These are phyloP conservation scores for Lyophyllum semitale DNA, from an alignment of 768 basidiomycete genomes.

Conservation along the genomic window DNA sequence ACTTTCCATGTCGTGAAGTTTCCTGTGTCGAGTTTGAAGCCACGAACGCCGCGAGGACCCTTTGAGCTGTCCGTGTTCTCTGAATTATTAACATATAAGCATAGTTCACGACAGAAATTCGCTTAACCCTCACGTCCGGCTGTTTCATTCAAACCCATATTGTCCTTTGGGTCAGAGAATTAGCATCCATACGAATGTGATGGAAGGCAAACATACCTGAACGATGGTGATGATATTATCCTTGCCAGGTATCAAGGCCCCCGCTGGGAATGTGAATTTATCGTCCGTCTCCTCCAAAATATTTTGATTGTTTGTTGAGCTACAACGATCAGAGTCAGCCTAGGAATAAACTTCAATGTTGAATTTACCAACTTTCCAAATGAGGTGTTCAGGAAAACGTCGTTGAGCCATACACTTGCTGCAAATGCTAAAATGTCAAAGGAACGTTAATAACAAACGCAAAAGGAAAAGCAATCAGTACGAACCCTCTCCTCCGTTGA, in stretches of 20 bases:
- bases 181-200: neutral
- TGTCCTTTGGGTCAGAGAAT: conserved; percentile 49
- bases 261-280: conserved; percentile 60
- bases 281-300: conserved; percentile 70
- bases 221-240: conserved; percentile 82
- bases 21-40: conserved; percentile 69
- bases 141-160: conserved; percentile 77
- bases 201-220: conserved; percentile 46
- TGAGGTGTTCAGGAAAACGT: conserved; percentile 69
- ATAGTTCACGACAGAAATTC: neutral
- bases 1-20: conserved; percentile 68
- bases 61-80: conserved; percentile 57
- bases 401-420: conserved; percentile 80
- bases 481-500: conserved; percentile 79
- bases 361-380: conserved; percentile 63
- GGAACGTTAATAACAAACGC: neutral
- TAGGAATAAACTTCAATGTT: neutral
- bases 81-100: conserved; percentile 13
- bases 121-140: conserved; percentile 38
- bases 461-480: neutral
- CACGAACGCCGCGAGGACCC: conserved; percentile 77
- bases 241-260: conserved; percentile 46
- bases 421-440: conserved; percentile 61
- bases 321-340: conserved; percentile 18
- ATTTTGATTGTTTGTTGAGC: conserved; percentile 66